Conservation (phyloP, 345 rosid genomes). For the Dipteronia sinensis region DNA sequence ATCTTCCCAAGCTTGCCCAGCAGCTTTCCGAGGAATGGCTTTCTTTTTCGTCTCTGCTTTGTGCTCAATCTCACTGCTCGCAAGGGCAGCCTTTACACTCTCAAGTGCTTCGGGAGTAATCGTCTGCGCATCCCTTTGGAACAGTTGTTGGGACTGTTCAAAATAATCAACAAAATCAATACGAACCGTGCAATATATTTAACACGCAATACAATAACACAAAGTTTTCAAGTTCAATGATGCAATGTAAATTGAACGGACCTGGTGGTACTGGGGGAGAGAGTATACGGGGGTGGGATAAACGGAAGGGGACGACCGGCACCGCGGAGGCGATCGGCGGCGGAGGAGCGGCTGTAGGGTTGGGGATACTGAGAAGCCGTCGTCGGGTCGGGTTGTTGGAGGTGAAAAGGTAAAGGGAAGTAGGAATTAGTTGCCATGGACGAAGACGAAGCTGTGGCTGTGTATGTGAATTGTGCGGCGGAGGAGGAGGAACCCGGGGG, state of each 20-base stretch:
- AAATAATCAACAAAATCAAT: conserved; percentile 26
- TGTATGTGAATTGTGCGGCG: conserved; percentile 45
- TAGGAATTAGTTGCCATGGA: conserved; percentile 26
- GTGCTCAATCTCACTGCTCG: conserved; percentile 88
- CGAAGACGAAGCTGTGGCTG: conserved; percentile 18
- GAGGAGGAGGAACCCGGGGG: conserved; percentile 45
- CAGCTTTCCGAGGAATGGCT: conserved; percentile 96
- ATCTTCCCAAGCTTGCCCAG: conserved; percentile 97
- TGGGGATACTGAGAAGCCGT: conserved; percentile 22
- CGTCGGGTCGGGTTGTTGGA: conserved; percentile 35
- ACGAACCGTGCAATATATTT: neutral
- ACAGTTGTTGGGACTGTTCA: conserved; percentile 85
- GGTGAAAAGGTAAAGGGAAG: conserved; percentile 52
- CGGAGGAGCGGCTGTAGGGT: conserved; percentile 37
- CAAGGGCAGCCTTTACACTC: conserved; percentile 94
- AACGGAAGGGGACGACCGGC: conserved; percentile 49
- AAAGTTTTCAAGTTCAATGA: too few relatives aligned
- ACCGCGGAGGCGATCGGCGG: conserved; percentile 19
- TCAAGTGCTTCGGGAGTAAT: conserved; percentile 97
- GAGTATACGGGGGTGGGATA: conserved; percentile 59
- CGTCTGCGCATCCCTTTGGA: conserved; percentile 91
- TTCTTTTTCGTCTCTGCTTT: conserved; percentile 90
- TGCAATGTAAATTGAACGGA: conserved; percentile 9
- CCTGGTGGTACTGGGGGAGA: conserved; percentile 88
- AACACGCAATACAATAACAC: too few relatives aligned